These are phyloP conservation scores for Ceratorhiza oryzae-sativae DNA, from an alignment of 1,284 basidiomycete species.

Conservation along the genomic window DNA sequence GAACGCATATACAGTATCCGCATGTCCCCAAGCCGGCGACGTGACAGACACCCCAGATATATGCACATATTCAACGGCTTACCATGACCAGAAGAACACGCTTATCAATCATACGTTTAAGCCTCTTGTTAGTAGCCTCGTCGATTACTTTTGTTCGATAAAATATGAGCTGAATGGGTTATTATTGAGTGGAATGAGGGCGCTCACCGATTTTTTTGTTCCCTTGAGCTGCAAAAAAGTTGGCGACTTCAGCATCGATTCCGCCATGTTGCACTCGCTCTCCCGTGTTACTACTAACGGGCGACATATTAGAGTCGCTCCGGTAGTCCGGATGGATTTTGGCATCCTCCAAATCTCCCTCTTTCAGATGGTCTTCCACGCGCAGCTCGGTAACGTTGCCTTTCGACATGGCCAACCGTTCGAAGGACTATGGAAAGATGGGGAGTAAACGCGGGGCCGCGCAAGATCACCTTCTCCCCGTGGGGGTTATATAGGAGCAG, in stretches of 20 bases:
- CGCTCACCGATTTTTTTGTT: conserved; percentile 31
- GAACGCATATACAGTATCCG: background rate
- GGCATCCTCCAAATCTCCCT: conserved; percentile 34
- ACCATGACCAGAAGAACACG: conserved; percentile 61
- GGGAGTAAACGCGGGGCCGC: conserved; percentile 28
- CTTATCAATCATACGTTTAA: conserved; percentile 61
- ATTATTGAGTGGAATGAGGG: too few relatives aligned
- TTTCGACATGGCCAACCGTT: conserved; percentile 25
- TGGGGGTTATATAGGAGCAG: conserved; percentile 28
- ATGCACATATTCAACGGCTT: too few relatives aligned
- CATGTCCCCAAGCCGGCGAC: background rate
- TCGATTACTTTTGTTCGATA: conserved; percentile 52
- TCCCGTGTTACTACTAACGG: conserved; percentile 28
- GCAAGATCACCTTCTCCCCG: conserved; percentile 2
- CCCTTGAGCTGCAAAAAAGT: conserved; percentile 55
- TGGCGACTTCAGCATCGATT: conserved; percentile 59
- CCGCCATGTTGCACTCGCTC: conserved; percentile 45
- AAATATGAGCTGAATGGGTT: background rate
- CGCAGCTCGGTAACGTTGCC: conserved; percentile 20
- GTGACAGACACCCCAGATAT: too few relatives aligned
- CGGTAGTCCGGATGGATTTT: conserved; percentile 28
- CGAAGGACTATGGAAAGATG: background rate
- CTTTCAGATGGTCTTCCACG: conserved; percentile 31
- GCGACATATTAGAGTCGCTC: conserved; percentile 36
- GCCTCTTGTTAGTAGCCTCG: conserved; percentile 56